Percentiles rank a stretch among this genome's conserved stretches.
Evolutionary conservation across 345 rosid genomes (phyloP).

Genomic region (Eucalyptus grandis): DNA sequence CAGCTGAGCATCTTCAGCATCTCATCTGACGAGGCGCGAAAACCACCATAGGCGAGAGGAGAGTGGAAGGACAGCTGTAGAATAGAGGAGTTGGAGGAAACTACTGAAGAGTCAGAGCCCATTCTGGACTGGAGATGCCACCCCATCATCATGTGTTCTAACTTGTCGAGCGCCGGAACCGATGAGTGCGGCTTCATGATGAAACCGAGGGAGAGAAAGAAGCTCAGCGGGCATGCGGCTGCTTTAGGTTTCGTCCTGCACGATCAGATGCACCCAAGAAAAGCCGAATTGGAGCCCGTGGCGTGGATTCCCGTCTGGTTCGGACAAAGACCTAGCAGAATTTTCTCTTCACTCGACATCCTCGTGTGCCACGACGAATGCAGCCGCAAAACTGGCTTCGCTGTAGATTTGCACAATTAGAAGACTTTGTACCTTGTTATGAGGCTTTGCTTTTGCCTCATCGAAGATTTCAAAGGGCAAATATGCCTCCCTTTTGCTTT

Average conservation of each 20-base stretch:
- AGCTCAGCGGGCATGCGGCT: neutral
- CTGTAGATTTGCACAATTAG: neutral
- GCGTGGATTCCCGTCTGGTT: neutral
- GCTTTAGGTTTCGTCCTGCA: neutral
- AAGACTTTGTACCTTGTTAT: neutral
- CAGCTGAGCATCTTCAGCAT: neutral
- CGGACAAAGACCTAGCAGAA: neutral
- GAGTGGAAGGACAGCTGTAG: too few relatives aligned
- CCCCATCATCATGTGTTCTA: neutral
- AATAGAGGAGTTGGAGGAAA: neutral
- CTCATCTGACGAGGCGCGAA: neutral
- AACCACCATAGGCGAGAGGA: too few relatives aligned
- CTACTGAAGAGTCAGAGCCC: neutral
- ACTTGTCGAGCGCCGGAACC: neutral
- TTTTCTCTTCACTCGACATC: neutral
- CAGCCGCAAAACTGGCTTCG: neutral
- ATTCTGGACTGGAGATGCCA: neutral
- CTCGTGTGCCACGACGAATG: neutral
- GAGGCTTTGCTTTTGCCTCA: neutral
- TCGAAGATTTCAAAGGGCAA: neutral
- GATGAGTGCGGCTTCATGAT: neutral
- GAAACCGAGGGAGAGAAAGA: neutral
- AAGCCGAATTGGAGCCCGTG: neutral
- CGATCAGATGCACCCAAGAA: neutral
- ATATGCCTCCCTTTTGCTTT: neutral